These are phyloP conservation scores for Neospermospora avenae DNA, from an alignment of 2,329 filamentous ascomycete genomes.

Conservation along the genomic window DNA sequence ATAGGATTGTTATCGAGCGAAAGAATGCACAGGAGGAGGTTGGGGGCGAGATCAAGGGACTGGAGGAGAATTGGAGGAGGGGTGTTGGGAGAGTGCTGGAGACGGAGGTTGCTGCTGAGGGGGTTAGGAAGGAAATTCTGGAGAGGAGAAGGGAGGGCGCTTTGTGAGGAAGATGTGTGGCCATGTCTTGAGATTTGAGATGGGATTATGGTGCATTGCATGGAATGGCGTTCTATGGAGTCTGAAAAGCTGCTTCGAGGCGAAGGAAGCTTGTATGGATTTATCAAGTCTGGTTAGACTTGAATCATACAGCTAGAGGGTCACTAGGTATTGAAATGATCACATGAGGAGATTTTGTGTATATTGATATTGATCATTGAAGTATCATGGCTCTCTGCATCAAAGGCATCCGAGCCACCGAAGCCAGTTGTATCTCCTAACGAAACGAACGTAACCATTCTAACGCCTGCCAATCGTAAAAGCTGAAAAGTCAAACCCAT, in stretches of 20 bases:
- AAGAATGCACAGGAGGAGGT: constrained; percentile 68
- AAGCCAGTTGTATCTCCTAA: constrained; percentile 28
- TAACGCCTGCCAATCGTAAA: constrained; percentile 28
- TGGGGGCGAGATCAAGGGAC: constrained; percentile 65
- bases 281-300: background rate
- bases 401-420: constrained; percentile 31
- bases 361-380: constrained; percentile 10
- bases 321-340: constrained; percentile 1
- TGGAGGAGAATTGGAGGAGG: constrained; percentile 77
- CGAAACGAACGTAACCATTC: constrained; percentile 31
- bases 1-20: constrained; percentile 68
- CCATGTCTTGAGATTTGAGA: background rate
- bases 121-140: constrained; percentile 63
- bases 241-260: background rate
- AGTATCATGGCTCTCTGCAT: constrained; percentile 29
- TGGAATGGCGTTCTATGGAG: constrained; percentile 7
- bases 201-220: background rate
- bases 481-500: constrained; percentile 22
- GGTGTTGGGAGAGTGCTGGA: constrained; percentile 79
- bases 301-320: background rate
- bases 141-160: constrained; percentile 52
- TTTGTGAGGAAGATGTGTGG: background rate
- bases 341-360: background rate
- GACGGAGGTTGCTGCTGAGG: constrained; percentile 80
- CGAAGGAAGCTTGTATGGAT: background rate